phyloP scores from a whole-genome alignment of 495 filamentous ascomycete genomes.

The Hypoxylon perforatum region DNA sequence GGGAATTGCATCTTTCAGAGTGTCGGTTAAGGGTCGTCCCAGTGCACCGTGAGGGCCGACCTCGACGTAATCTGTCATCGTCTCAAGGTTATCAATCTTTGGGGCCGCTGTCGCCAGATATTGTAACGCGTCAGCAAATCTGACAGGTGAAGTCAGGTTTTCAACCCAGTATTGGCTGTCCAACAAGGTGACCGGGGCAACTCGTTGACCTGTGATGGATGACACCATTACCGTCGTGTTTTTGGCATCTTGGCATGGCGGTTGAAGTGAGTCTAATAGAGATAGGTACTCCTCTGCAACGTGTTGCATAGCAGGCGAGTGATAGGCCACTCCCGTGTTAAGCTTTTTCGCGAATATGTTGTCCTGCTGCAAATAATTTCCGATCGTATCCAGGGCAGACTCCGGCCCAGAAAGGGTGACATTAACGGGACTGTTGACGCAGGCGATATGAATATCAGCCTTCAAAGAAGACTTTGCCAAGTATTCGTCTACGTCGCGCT shows the following conservation, averaged over 20 bases:
- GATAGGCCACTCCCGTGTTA: conserved; percentile 53
- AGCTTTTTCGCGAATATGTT: conserved; percentile 57
- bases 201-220: conserved; percentile 42
- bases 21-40: conserved; percentile 59
- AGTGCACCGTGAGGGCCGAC: conserved; percentile 70
- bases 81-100: conserved; percentile 24
- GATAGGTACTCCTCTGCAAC: conserved; percentile 53
- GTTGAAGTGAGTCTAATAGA: neutral
- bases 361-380: conserved; percentile 43
- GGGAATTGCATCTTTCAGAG: conserved; percentile 48
- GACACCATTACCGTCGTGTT: conserved; percentile 44
- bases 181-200: no score
- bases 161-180: conserved; percentile 52
- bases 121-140: conserved; percentile 54
- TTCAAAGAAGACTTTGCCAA: no score
- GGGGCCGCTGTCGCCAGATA: no score
- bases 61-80: conserved; percentile 56
- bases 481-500: conserved; percentile 35
- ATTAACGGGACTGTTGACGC: conserved; percentile 59
- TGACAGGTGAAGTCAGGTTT: conserved; percentile 57
- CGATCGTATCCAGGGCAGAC: conserved; percentile 44
- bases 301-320: conserved; percentile 50
- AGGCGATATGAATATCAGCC: no score
- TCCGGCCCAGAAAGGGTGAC: conserved; percentile 54
- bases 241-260: no score